These are phyloP conservation scores for Starmerella roubikii DNA, from an alignment of 805 yeast species.

Conservation along the genomic window DNA sequence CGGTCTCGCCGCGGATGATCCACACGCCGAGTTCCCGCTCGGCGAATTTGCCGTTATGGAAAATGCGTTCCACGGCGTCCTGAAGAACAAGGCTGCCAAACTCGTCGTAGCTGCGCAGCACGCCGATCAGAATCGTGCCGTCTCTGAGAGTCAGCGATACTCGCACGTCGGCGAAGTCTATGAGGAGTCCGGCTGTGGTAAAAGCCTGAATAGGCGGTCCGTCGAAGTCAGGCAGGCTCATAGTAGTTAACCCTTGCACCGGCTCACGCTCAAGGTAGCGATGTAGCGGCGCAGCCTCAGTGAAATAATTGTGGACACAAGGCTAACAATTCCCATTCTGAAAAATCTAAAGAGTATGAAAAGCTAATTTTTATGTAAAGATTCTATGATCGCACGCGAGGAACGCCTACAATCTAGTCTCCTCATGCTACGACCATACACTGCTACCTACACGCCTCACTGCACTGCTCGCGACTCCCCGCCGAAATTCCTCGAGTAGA, in stretches of 20 bases:
- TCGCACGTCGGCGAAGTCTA: slow-evolving; percentile 33
- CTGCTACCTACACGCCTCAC: too few relatives aligned
- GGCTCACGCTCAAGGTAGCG: too few relatives aligned
- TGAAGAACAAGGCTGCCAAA: slow-evolving; percentile 82
- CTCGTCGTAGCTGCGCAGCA: slow-evolving; percentile 88
- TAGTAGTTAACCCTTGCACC: too few relatives aligned
- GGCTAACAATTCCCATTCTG: too few relatives aligned
- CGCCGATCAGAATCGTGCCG: slow-evolving; percentile 78
- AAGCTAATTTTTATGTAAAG: too few relatives aligned
- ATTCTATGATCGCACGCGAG: too few relatives aligned
- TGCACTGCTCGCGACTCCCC: too few relatives aligned
- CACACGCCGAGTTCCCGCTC: slow-evolving; percentile 69
- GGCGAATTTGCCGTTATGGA: slow-evolving; percentile 43
- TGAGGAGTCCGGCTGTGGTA: slow-evolving; percentile 33
- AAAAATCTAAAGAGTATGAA: too few relatives aligned
- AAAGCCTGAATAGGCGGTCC: slow-evolving; percentile 31
- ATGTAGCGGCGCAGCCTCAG: too few relatives aligned
- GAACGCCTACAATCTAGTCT: too few relatives aligned
- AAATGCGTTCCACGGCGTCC: slow-evolving; percentile 73
- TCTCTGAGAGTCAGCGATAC: slow-evolving; percentile 79
- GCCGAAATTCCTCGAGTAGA: slow-evolving; percentile 34
- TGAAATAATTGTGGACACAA: too few relatives aligned
- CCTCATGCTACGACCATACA: too few relatives aligned
- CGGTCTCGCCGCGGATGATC: slow-evolving; percentile 91
- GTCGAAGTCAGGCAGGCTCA: slow-evolving; percentile 5